Conservation (phyloP, 148 eudicot genomes). For the Beta vulgaris region DNA sequence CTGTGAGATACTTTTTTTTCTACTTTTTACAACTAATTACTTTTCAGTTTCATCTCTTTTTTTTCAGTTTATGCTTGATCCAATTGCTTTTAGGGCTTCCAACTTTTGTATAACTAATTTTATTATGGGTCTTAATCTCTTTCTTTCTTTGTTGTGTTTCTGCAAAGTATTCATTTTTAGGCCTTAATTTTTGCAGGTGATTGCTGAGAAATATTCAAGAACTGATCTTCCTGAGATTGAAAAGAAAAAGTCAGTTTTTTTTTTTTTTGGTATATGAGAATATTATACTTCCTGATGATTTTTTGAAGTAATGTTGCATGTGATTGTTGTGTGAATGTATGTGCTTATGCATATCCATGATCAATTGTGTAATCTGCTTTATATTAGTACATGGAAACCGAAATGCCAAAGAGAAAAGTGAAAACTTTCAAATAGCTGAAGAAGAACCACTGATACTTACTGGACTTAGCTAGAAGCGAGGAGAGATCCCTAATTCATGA, state of each 20-base stretch:
- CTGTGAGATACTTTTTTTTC: slow-evolving; percentile 38
- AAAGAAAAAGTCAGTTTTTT: slow-evolving; percentile 72
- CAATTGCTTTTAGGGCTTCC: background rate
- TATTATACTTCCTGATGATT: background rate
- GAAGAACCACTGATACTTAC: too few species aligned
- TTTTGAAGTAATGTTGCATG: too few species aligned
- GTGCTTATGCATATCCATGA: too few species aligned
- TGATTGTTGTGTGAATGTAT: background rate
- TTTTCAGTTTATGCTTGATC: background rate
- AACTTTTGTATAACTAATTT: background rate
- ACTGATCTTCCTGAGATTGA: slow-evolving; percentile 82
- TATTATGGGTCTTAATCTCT: background rate
- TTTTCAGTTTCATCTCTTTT: background rate
- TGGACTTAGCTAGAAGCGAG: too few species aligned
- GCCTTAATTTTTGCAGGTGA: slow-evolving; percentile 48
- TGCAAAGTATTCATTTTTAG: slow-evolving; percentile 1
- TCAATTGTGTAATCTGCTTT: too few species aligned
- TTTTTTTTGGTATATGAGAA: background rate
- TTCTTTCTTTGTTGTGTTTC: background rate
- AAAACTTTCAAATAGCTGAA: too few species aligned
- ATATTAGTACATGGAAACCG: too few species aligned
- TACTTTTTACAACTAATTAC: background rate
- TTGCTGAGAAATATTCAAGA: slow-evolving; percentile 73
- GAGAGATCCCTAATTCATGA: too few species aligned
- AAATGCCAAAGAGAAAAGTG: too few species aligned